Evolutionary conservation across 176 grass and related monocot species (phyloP), one percentile per base, ranked within the genome.

Genomic region (Metroxylon sagu): DNA sequence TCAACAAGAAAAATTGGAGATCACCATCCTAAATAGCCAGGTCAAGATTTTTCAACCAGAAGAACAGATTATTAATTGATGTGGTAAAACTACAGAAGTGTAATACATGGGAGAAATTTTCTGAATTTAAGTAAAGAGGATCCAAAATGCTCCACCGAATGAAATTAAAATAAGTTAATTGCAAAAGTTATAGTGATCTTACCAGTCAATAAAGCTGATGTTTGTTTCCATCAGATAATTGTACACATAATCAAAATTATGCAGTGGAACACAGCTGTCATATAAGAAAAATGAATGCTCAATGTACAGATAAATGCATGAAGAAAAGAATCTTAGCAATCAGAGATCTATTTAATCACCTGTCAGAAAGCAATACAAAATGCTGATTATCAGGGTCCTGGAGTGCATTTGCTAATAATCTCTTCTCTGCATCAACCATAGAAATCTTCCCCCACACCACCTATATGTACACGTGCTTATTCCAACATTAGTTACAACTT

Each of bases 281-380:
- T 56, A 82, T 5, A 67, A 80, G 74, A 50, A 18, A 63, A 79
- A 79, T 7, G 69, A 73, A 25, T 14, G 12, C 49, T 72, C 59
- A 77, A 67, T 66, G 60, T 7, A 25, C 23, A 69, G 50, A 85
- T 55, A 70, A 73, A 72, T 66, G 27, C 16, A 58, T 72, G 1
- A 72, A 66, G 5, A 56, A 43, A 43, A 77, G 62, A 64, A 52
- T 67, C 21, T 67, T n/a, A 61, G 51, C 23, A 51, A 29, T 59
- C 70, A 48, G 62, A 39, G 48, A 70, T 29, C 14, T 43, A 43
- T 43, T 61, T 17, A 65, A 10, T 5, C 14, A 92, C 91, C 91
- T 96, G 70, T 96, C 91, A 64, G 91, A 90, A 87, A 96, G 91
- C 71, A 96, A 82, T 27, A 96, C 83, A 79, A 96, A 96, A 82